A percentile compares a stretch with the other conserved stretches of the same genome.
phyloP scores from a whole-genome alignment of 441 rosid genomes.

The Pelargonium myrrhifolium region DNA sequence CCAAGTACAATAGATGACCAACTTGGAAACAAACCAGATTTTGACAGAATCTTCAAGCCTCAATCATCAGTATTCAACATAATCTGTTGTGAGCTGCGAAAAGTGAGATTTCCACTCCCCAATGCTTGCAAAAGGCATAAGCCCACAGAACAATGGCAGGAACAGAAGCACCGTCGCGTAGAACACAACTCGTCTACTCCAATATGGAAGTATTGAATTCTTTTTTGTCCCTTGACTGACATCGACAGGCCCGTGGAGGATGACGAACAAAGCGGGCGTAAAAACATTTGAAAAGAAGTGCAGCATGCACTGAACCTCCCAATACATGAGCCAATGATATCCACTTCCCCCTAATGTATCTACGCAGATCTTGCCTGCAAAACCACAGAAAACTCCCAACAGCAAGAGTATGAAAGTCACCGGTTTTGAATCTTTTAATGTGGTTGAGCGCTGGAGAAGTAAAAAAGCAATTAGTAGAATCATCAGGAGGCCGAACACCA shows the following conservation, averaged over 20 bases:
- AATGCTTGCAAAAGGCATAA: constrained; percentile 60
- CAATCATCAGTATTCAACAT: constrained; percentile 20
- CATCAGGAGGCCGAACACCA: constrained; percentile 58
- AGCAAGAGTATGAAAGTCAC: constrained; percentile 54
- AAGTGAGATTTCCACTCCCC: constrained; percentile 71
- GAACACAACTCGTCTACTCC: constrained; percentile 48
- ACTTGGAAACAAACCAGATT: background rate
- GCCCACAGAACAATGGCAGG: constrained; percentile 60
- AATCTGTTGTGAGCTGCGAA: constrained; percentile 17
- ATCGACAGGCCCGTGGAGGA: constrained; percentile 49
- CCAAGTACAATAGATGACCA: no score
- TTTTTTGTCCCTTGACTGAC: constrained; percentile 24
- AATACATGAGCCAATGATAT: constrained; percentile 52
- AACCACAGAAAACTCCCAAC: constrained; percentile 60
- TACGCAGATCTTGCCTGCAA: constrained; percentile 67
- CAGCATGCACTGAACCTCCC: constrained; percentile 61
- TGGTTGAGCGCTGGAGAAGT: constrained; percentile 54
- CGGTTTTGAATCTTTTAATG: constrained; percentile 62
- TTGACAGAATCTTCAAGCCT: constrained; percentile 5
- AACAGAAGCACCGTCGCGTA: constrained; percentile 31
- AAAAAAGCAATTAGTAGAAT: constrained; percentile 44
- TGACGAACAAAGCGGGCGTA: constrained; percentile 32
- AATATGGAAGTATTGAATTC: constrained; percentile 39
- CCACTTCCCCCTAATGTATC: constrained; percentile 83
- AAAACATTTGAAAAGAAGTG: constrained; percentile 51